A percentile compares a stretch with the other conserved stretches of the same genome.
These are phyloP conservation scores for Monosporascus sp. DNA, from an alignment of 2,329 filamentous ascomycete genomes.

Conservation along the genomic window DNA sequence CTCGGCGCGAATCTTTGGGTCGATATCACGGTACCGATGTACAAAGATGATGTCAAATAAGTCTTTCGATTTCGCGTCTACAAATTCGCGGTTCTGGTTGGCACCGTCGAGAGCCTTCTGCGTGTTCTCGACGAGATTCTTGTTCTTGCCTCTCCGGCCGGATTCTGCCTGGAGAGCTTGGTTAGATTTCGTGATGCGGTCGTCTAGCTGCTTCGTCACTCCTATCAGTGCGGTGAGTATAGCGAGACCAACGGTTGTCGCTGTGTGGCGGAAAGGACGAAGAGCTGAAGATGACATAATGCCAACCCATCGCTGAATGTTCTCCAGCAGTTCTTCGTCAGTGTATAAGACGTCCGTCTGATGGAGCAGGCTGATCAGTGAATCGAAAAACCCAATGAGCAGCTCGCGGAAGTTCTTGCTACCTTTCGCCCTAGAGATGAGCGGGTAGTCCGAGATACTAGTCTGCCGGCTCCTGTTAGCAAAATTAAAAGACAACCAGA, in stretches of 20 bases:
- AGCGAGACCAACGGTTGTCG: constrained; percentile 76
- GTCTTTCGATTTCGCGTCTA: constrained; percentile 70
- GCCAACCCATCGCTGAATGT: constrained; percentile 82
- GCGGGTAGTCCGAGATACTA: constrained; percentile 77
- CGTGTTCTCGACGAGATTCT: constrained; percentile 68
- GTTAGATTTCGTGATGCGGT: constrained; percentile 67
- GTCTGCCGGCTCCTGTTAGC: constrained; percentile 50
- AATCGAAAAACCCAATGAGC: constrained; percentile 72
- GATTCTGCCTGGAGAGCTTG: constrained; percentile 75
- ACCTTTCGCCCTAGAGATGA: constrained; percentile 75
- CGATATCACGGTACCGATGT: constrained; percentile 91
- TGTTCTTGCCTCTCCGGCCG: constrained; percentile 67
- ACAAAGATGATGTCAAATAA: constrained; percentile 92
- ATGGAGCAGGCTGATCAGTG: constrained; percentile 72
- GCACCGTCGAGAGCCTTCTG: constrained; percentile 67
- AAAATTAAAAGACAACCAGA: background rate
- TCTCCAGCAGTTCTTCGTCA: constrained; percentile 74
- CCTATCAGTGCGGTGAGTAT: constrained; percentile 74
- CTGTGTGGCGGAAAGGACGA: constrained; percentile 89
- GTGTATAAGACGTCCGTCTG: constrained; percentile 77
- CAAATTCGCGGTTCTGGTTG: constrained; percentile 61
- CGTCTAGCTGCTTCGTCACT: constrained; percentile 64
- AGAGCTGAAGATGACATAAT: constrained; percentile 85
- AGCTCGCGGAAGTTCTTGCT: constrained; percentile 72
- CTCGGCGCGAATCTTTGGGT: constrained; percentile 81